Evolutionary conservation across 2,329 filamentous ascomycete genomes (phyloP).

Genomic region (Aspergillus neoniger): DNA sequence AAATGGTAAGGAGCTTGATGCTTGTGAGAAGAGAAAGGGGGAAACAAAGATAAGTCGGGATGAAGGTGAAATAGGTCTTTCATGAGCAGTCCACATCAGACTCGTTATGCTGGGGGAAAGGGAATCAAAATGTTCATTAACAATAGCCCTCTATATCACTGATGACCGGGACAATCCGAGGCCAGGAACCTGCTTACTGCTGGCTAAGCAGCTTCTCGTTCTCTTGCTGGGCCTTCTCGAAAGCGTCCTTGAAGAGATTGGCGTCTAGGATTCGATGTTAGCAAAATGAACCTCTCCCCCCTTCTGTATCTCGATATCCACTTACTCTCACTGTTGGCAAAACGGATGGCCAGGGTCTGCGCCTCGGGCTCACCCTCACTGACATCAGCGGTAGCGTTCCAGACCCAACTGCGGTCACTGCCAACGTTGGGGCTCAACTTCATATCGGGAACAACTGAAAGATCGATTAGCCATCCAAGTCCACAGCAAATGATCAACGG

Average conservation of each 20-base stretch:
- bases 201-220: constrained; percentile 83
- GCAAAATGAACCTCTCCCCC: neutral
- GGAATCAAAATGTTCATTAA: constrained; percentile 15
- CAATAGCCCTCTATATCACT: constrained; percentile 16
- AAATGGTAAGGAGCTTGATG: constrained; percentile 12
- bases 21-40: neutral
- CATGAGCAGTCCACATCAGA: constrained; percentile 12
- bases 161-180: neutral
- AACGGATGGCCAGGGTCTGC: constrained; percentile 92
- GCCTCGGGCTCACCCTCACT: constrained; percentile 97
- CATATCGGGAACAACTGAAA: constrained; percentile 91
- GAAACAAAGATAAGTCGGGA: constrained; percentile 4
- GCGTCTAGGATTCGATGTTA: constrained; percentile 64
- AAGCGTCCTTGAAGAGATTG: constrained; percentile 95
- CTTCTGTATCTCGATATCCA: constrained; percentile 24
- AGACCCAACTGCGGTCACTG: constrained; percentile 98
- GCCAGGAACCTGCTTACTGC: constrained; percentile 34
- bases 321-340: constrained; percentile 96
- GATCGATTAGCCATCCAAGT: constrained; percentile 21
- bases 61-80: constrained; percentile 10
- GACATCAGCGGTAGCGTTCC: constrained; percentile 96
- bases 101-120: constrained; percentile 9
- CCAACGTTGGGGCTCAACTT: constrained; percentile 97
- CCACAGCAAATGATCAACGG: neutral
- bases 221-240: constrained; percentile 94